Evolutionary conservation across 495 filamentous ascomycete genomes (phyloP), one percentile per base, ranked within the genome.

Genomic region (Chaetomium cochliodes): DNA sequence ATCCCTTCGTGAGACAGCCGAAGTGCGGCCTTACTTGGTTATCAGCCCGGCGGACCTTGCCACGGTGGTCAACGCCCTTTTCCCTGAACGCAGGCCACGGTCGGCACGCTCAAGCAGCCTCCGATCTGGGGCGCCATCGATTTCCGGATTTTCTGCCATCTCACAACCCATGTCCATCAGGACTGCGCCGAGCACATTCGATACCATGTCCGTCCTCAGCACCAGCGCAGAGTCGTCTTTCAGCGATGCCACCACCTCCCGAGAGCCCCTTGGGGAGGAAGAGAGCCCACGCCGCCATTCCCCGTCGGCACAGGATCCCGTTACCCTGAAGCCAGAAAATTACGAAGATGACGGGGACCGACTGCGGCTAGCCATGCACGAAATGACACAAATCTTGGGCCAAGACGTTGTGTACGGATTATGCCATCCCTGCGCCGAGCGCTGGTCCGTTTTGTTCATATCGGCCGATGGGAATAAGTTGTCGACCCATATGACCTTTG

Each of bases 361-460:
- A 15, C 76, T 86, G 47, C 82, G 84, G 25, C 73, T 82, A 44
- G 86, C 86, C 15, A 79, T 88, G 63, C 82, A 87, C 50, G 85
- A 90, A 64, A 88, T 91, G 88, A 76, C 72, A 30, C 83, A 86
- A 47, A 77, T 79, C 28, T 74, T 90, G 39, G 87, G 88, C 41
- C 66, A 78, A 16, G 88, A 90, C 39, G 84, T 74, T 25, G 76
- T 82, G 16, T 79, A 84, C 59, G 88, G 88, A 22, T 76, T 80
- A 16, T 89, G 86, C 46, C 88, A 91, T 74, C 88, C 88, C 16
- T 90, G 88, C 67, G 88, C 88, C 15, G 88, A 90, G 72, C 77
- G 83, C 50, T 91, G 88, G 88, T 82, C 87, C 1, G 84, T 94
- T 25, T 81, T 96, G 30, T 92, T 92, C 62, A 84, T 96, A 67